These are phyloP conservation scores for Coemansia sp. DNA, from an alignment of 192 early-diverging fungal genomes.

Conservation along the genomic window DNA sequence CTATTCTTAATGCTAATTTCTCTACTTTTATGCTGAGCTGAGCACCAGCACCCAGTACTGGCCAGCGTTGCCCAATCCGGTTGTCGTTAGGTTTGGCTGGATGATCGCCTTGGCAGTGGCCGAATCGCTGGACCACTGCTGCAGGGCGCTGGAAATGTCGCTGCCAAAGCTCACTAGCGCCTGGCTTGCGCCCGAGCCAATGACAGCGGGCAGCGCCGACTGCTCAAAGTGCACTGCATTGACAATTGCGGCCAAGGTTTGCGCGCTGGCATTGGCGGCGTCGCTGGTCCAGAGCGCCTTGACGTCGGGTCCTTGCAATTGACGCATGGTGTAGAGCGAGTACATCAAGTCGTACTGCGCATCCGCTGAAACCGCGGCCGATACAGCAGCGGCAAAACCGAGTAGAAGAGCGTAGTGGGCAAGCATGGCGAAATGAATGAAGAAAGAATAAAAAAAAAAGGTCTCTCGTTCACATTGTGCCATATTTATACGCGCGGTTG, in stretches of 20 bases:
- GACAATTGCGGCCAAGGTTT: neutral
- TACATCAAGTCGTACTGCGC: conserved; percentile 12
- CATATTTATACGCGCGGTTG: neutral
- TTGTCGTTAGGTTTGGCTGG: neutral
- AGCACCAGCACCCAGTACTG: conserved; percentile 13
- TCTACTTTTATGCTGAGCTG: neutral
- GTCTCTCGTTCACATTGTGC: neutral
- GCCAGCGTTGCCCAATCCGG: conserved; percentile 3
- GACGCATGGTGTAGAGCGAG: neutral
- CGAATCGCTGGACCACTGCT: neutral
- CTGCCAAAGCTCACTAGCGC: neutral
- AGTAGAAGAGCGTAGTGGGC: neutral
- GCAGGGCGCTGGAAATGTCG: conserved; percentile 1
- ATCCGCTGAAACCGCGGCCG: neutral
- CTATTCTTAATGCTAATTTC: neutral
- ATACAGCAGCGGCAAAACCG: too few relatives aligned
- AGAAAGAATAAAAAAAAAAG: neutral
- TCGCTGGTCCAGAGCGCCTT: neutral
- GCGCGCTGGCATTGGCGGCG: neutral
- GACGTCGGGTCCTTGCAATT: neutral
- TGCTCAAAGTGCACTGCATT: neutral
- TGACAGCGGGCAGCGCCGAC: neutral
- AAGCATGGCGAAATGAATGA: neutral
- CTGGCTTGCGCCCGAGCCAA: neutral
- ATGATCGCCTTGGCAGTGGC: neutral